phyloP scores from a whole-genome alignment of 139 green algal species.

The Chlamydomonas urium region DNA sequence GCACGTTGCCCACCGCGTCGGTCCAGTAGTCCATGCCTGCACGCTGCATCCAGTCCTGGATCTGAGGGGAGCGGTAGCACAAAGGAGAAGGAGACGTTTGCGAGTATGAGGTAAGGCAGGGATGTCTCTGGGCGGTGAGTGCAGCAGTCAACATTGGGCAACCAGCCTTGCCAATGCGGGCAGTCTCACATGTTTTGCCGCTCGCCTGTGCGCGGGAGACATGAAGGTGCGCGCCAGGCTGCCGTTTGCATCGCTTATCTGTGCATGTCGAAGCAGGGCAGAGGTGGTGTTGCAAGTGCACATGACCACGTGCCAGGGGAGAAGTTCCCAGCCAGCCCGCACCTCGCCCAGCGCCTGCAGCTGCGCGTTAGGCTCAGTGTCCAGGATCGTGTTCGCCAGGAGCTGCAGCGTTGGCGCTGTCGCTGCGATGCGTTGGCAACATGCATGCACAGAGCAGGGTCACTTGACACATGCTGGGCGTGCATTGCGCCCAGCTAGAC shows the following conservation, averaged over 20 bases:
- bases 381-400: background rate
- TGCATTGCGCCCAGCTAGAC: too few relatives aligned
- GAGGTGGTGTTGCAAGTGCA: background rate
- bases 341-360: conserved; percentile 54
- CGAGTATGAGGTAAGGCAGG: too few relatives aligned
- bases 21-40: conserved; percentile 69
- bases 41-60: conserved; percentile 58
- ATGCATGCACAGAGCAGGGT: too few relatives aligned
- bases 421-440: too few relatives aligned
- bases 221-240: conserved; percentile 65
- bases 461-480: too few relatives aligned
- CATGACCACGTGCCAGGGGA: background rate
- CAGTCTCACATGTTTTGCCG: conserved; percentile 36
- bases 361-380: conserved; percentile 55
- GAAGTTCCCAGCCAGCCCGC: background rate
- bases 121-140: too few relatives aligned
- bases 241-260: conserved; percentile 58
- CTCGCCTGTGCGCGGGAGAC: conserved; percentile 55
- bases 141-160: too few relatives aligned
- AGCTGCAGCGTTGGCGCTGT: background rate
- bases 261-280: background rate
- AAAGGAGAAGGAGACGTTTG: background rate
- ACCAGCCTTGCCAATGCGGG: background rate
- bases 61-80: conserved; percentile 8
- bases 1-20: conserved; percentile 81